Evolutionary conservation across 768 basidiomycete species (phyloP).

Genomic region (Phylloporus sp.): DNA sequence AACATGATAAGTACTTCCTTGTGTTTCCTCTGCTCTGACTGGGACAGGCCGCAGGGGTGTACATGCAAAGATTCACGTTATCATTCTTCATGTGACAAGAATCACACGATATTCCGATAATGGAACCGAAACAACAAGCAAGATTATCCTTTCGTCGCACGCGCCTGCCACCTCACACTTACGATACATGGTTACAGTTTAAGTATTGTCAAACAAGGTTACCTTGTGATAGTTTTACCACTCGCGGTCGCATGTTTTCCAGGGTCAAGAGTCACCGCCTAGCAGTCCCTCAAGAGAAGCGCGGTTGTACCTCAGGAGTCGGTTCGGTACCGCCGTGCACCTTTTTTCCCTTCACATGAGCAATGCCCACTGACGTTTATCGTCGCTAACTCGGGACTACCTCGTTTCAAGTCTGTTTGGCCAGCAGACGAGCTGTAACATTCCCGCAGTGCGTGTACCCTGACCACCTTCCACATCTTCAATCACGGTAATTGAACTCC

Average conservation of each 20-base stretch:
- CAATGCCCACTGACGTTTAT: not conserved
- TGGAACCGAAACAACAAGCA: not conserved
- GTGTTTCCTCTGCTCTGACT: not conserved
- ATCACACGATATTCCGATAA: not conserved
- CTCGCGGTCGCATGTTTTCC: not conserved
- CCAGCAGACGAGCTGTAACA: not conserved
- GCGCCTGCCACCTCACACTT: not conserved
- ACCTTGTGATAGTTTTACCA: not conserved
- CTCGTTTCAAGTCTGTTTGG: not conserved
- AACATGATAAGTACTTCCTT: too few species aligned
- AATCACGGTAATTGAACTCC: not conserved
- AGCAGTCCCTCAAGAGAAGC: too few species aligned
- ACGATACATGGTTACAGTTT: not conserved
- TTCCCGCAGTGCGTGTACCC: not conserved
- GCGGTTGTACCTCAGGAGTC: too few species aligned
- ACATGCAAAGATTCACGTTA: not conserved
- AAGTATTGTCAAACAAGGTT: not conserved
- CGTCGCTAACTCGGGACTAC: not conserved
- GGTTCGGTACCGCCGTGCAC: too few species aligned
- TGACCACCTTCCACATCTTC: not conserved
- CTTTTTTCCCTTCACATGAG: not conserved
- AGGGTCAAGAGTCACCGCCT: too few species aligned
- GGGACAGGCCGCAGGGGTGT: not conserved
- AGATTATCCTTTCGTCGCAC: not conserved
- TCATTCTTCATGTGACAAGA: not conserved